Conservation (phyloP, 2,329 filamentous ascomycete genomes). For the Stemphylium vesicarium region DNA sequence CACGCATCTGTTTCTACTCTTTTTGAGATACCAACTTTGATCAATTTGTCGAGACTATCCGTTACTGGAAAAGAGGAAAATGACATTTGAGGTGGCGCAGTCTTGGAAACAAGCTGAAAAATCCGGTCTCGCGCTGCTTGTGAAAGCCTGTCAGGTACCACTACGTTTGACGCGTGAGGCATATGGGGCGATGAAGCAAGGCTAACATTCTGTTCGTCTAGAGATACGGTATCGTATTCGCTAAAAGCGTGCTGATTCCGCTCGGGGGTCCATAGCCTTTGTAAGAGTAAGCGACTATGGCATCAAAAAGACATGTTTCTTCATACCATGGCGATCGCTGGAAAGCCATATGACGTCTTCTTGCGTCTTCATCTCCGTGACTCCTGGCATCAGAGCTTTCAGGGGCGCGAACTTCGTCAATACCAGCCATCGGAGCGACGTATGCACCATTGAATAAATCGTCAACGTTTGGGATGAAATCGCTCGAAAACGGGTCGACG, state of each 20-base stretch:
- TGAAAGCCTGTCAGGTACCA: conserved; percentile 29
- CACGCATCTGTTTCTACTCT: conserved; percentile 41
- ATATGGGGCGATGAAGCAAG: conserved; percentile 38
- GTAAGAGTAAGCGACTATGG: no score
- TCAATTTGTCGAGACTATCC: conserved; percentile 36
- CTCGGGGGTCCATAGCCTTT: conserved; percentile 30
- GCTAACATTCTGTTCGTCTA: conserved; percentile 36
- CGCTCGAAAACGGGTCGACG: conserved; percentile 22
- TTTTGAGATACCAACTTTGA: conserved; percentile 43
- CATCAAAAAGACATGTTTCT: no score
- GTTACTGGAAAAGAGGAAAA: conserved; percentile 41
- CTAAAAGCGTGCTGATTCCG: conserved; percentile 39
- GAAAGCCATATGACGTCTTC: conserved; percentile 22
- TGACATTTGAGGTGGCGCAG: conserved; percentile 32
- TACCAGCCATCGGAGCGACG: no score
- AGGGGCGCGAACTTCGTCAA: not conserved
- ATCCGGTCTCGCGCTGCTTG: conserved; percentile 34
- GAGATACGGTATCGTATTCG: conserved; percentile 32
- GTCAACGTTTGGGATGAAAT: conserved; percentile 25
- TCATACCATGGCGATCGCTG: conserved; percentile 23
- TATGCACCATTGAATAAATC: conserved; percentile 12
- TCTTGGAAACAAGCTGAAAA: conserved; percentile 40
- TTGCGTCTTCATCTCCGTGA: conserved; percentile 9
- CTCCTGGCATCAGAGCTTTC: conserved; percentile 1
- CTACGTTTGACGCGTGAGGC: conserved; percentile 30